phyloP scores from a whole-genome alignment of 805 yeast species.

The Wickerhamiella cacticola region DNA sequence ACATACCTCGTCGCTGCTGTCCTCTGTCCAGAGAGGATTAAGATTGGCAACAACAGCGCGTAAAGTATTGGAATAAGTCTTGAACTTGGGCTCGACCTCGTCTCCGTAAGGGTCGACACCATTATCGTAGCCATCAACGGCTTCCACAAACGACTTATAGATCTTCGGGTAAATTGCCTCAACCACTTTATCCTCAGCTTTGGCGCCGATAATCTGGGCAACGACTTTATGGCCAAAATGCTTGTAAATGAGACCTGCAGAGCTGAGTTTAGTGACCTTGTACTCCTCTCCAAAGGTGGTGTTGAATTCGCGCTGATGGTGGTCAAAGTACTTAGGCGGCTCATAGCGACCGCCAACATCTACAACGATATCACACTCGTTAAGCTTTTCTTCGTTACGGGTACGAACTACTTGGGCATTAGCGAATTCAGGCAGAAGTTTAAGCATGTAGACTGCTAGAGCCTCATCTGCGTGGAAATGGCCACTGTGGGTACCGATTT shows the following conservation, averaged over 20 bases:
- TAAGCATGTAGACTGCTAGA: conserved; percentile 79
- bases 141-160: conserved; percentile 79
- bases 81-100: conserved; percentile 47
- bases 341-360: conserved; percentile 93
- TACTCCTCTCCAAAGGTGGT: conserved; percentile 51
- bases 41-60: conserved; percentile 67
- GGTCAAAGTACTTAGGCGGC: conserved; percentile 77
- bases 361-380: conserved; percentile 77
- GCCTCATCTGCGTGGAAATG: conserved; percentile 96
- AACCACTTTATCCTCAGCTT: conserved; percentile 33
- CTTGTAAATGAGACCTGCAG: conserved; percentile 89
- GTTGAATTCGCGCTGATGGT: conserved; percentile 85
- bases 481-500: conserved; percentile 69
- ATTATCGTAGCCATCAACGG: conserved; percentile 88
- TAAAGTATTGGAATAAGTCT: conserved; percentile 59
- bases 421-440: conserved; percentile 53
- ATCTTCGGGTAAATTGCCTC: conserved; percentile 60
- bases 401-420: conserved; percentile 67
- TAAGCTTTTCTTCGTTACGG: conserved; percentile 73
- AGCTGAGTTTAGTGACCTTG: conserved; percentile 67
- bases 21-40: conserved; percentile 77
- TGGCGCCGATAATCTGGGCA: conserved; percentile 36
- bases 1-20: conserved; percentile 45
- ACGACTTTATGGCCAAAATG: conserved; percentile 35
- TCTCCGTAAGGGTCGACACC: conserved; percentile 58